A percentile compares a stretch with the other conserved stretches of the same genome.
Evolutionary conservation across 306 rosid genomes (phyloP).

Genomic region (Mimosa bimucronata): DNA sequence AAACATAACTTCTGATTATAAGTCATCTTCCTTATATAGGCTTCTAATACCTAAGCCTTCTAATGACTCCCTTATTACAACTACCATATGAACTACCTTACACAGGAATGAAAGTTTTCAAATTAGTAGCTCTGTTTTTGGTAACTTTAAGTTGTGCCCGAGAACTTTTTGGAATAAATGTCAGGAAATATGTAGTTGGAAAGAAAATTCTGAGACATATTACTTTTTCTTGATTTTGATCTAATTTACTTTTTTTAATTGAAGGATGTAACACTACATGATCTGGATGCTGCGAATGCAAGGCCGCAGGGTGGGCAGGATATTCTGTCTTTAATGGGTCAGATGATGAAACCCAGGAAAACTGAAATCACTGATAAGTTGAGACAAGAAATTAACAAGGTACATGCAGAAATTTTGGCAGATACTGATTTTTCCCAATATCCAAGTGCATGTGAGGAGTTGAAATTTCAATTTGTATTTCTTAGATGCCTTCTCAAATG

Average conservation of each 20-base stretch:
- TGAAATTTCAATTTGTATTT: not conserved
- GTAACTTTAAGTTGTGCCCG: not conserved
- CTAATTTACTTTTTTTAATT: not conserved
- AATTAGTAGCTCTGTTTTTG: not conserved
- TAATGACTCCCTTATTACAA: not conserved
- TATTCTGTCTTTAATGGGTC: slow-evolving; percentile 94
- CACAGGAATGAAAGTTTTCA: not conserved
- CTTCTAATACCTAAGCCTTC: not conserved
- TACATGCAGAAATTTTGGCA: slow-evolving; percentile 32
- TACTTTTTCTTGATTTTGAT: slow-evolving; percentile 27
- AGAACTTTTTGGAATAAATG: not conserved
- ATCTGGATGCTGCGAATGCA: slow-evolving; percentile 88
- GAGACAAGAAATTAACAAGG: slow-evolving; percentile 92
- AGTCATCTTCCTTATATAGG: not conserved
- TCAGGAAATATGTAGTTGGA: slow-evolving; percentile 1
- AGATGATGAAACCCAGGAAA: slow-evolving; percentile 99
- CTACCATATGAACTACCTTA: not conserved
- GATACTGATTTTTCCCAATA: slow-evolving; percentile 22
- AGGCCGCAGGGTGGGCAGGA: slow-evolving; percentile 99
- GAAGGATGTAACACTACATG: slow-evolving; percentile 93
- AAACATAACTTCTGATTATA: not conserved
- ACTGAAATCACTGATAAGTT: slow-evolving; percentile 93
- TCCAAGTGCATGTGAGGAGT: not conserved
- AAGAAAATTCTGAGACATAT: slow-evolving; percentile 10
- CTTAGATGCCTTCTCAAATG: not conserved